Conservation (phyloP, 2,329 filamentous ascomycete species). For the Monilinia vaccinii-corymbosi region DNA sequence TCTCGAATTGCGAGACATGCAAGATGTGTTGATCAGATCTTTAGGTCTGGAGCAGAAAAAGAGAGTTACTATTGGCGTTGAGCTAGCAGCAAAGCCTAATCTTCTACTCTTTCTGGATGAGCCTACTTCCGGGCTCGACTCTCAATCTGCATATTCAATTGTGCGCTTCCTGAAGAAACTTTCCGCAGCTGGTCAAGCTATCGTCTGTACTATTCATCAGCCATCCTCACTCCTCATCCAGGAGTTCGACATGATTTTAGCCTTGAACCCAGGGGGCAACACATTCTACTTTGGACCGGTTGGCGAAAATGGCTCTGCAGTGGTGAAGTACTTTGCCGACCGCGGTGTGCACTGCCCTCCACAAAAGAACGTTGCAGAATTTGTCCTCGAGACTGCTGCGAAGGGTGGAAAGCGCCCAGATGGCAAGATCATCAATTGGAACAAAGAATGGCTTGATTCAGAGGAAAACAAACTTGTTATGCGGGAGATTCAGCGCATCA, state of each 20-base stretch:
- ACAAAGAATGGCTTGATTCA: slow-evolving; percentile 63
- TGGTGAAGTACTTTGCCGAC: slow-evolving; percentile 59
- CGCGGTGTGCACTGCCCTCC: slow-evolving; percentile 58
- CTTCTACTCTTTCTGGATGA: slow-evolving; percentile 64
- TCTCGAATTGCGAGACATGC: slow-evolving; percentile 54
- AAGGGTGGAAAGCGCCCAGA: slow-evolving; percentile 40
- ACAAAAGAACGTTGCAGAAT: slow-evolving; percentile 57
- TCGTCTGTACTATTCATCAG: slow-evolving; percentile 68
- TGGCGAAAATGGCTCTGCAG: slow-evolving; percentile 54
- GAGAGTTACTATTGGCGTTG: slow-evolving; percentile 63
- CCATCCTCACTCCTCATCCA: slow-evolving; percentile 60
- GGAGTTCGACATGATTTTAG: slow-evolving; percentile 66
- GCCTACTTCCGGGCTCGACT: slow-evolving; percentile 62
- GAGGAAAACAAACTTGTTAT: slow-evolving; percentile 49
- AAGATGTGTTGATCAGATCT: slow-evolving; percentile 57
- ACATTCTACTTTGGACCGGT: slow-evolving; percentile 68
- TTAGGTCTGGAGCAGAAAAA: slow-evolving; percentile 57
- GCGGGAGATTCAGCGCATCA: slow-evolving; percentile 50
- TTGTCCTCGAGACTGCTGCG: slow-evolving; percentile 56
- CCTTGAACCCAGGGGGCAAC: slow-evolving; percentile 55
- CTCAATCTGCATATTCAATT: slow-evolving; percentile 59
- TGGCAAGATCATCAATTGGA: slow-evolving; percentile 58
- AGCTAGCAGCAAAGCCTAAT: slow-evolving; percentile 60
- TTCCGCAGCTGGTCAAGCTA: slow-evolving; percentile 56
- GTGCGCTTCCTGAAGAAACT: slow-evolving; percentile 61